Conservation (phyloP, 371 early-diverging fungal genomes). For the Mortierella polycephala region DNA sequence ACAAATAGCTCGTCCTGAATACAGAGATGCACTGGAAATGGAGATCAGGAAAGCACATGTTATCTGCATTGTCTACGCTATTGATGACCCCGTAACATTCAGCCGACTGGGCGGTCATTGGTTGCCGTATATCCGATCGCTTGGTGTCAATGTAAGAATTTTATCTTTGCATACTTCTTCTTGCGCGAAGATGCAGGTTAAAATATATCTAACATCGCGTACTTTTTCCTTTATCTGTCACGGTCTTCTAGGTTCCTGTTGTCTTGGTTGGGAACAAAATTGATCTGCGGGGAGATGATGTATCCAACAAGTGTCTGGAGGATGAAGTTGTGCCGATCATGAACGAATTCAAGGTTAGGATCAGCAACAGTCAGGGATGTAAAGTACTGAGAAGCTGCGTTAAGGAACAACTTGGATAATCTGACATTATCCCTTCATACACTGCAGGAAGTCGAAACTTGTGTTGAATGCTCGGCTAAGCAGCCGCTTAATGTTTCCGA, state of each 20-base stretch:
- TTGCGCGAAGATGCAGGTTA: too few relatives aligned
- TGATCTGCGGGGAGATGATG: slow-evolving; percentile 86
- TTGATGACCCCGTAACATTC: slow-evolving; percentile 86
- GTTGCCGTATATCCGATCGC: slow-evolving; percentile 90
- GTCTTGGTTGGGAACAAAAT: slow-evolving; percentile 98
- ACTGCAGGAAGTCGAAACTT: slow-evolving; percentile 94
- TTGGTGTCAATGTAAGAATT: slow-evolving; percentile 86
- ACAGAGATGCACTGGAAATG: slow-evolving; percentile 85
- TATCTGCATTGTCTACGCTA: slow-evolving; percentile 95
- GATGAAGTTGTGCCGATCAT: slow-evolving; percentile 95
- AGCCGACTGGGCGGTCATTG: slow-evolving; percentile 86
- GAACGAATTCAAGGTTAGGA: slow-evolving; percentile 93
- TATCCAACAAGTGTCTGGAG: slow-evolving; percentile 84
- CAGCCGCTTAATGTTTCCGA: slow-evolving; percentile 94
- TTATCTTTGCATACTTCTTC: not conserved
- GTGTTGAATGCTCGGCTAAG: slow-evolving; percentile 97
- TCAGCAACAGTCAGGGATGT: not conserved
- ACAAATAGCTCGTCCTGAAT: slow-evolving; percentile 81
- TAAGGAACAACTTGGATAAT: not conserved
- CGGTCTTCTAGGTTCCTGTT: slow-evolving; percentile 79
- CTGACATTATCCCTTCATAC: not conserved
- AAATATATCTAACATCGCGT: too few relatives aligned
- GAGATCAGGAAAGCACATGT: slow-evolving; percentile 96
- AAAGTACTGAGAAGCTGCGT: not conserved
- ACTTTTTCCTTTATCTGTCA: not conserved